A percentile compares a stretch with the other conserved stretches of the same genome.
These are phyloP conservation scores for Cladophialophora bantiana DNA, from an alignment of 2,329 filamentous ascomycete species.

Conservation along the genomic window DNA sequence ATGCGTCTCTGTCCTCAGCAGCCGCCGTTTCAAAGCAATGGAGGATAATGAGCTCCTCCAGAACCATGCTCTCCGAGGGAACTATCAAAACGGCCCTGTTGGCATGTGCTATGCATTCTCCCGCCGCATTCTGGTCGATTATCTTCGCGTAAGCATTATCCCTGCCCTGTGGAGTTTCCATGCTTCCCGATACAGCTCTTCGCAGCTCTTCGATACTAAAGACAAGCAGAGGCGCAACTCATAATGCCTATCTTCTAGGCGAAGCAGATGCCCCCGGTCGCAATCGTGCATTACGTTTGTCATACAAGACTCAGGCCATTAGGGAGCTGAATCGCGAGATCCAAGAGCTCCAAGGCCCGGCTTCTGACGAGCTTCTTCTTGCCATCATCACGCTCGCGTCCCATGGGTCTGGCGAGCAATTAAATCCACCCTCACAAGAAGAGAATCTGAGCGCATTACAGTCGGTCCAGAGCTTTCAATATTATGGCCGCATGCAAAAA, in stretches of 20 bases:
- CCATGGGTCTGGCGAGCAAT: conserved; percentile 26
- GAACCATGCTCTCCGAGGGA: conserved; percentile 1
- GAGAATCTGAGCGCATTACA: conserved; percentile 21
- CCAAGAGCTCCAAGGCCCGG: conserved; percentile 8
- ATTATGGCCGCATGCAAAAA: conserved; percentile 23
- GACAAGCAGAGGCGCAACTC: conserved; percentile 20
- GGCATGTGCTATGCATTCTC: conserved; percentile 23
- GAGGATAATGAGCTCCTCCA: conserved; percentile 25
- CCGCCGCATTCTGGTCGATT: conserved; percentile 25
- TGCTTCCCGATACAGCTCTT: not conserved
- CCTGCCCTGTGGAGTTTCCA: not conserved
- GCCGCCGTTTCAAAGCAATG: conserved; percentile 24
- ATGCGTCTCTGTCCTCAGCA: conserved; percentile 7
- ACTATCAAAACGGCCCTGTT: conserved; percentile 28
- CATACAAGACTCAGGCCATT: conserved; percentile 27
- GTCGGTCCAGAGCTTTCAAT: conserved; percentile 24
- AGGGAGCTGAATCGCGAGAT: conserved; percentile 22
- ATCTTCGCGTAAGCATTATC: conserved; percentile 19
- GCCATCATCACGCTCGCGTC: conserved; percentile 27
- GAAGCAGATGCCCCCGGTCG: conserved; percentile 3
- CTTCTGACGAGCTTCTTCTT: conserved; percentile 23
- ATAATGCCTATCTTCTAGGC: conserved; percentile 22
- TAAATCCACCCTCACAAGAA: conserved; percentile 13
- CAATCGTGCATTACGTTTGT: conserved; percentile 18
- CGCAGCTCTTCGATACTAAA: not conserved